Base-by-base conservation (phyloP, 2,329 filamentous ascomycete species). In the Paramyrothecium roridum region DNA sequence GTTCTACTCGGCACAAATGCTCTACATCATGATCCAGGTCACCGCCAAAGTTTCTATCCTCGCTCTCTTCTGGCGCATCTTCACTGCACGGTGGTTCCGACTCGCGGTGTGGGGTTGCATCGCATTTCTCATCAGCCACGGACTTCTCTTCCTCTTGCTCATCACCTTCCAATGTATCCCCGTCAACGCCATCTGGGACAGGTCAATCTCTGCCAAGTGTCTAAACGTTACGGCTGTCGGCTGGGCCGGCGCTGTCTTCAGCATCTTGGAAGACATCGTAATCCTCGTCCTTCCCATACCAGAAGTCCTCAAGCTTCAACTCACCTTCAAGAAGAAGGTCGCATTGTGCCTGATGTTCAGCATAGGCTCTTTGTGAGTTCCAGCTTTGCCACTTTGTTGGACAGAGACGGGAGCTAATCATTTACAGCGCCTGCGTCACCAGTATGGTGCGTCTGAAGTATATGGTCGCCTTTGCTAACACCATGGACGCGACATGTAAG, bases 361-460 rank as follows among this genome's bases (percentile, higher is more conserved):
- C 19, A 11, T 46, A 1, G 21, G 47, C 21, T 54, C 17, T 40
- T 54, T 46, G 33, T 50, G 46, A 3, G 49, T 10, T n/a, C 13
- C 16, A 50, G 8, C 21, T 16, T 21, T 8, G 16, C 49, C 12
- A 11, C 30, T 20, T 20, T 20, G 8, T 26, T 37, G n/a, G n/a
- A n/a, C 33, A 16, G 33, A 37, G 16, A 8, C 33, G 8, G 33
- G 8, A 37, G 16, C 33, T 37, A 16, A 37, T 16, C 33, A 37
- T 10, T 8, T 43, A 40, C n/a, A 50, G 52, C 23, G 47, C 47
- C 13, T 54, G 52, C n/a, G 37, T 54, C 10, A 54, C 52, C 4
- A 54, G 52, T 37, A 54, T 54, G 48, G 34, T 54, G 37, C 47
- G 52, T 6, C 26, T 54, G 21, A 54, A 49, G 16, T 50, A 45